These are phyloP conservation scores for Aspergillus oerlinghausenensis DNA, from an alignment of 2,329 filamentous ascomycete species.

Conservation along the genomic window DNA sequence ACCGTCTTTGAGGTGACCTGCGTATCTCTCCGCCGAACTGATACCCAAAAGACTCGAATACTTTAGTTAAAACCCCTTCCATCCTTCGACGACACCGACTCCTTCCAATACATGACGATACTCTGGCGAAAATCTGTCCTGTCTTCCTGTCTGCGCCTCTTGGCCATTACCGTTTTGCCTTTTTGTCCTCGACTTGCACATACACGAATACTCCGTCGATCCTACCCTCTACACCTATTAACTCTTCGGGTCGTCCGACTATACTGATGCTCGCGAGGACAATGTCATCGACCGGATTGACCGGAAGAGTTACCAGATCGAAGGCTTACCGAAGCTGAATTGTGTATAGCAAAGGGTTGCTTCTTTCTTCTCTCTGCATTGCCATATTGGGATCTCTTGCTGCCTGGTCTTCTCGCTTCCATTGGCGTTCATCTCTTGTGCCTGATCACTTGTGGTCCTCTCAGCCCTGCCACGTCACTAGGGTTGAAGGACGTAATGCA, in stretches of 20 bases:
- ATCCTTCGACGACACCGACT: constrained; percentile 27
- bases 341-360: constrained; percentile 29
- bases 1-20: constrained; percentile 1
- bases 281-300: constrained; percentile 4
- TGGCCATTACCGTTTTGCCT: constrained; percentile 9
- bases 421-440: constrained; percentile 27
- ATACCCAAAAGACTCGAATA: constrained; percentile 11
- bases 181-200: constrained; percentile 29
- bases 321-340: constrained; percentile 15
- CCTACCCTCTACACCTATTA: constrained; percentile 8
- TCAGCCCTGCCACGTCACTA: constrained; percentile 39
- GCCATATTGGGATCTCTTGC: constrained; percentile 10
- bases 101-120: constrained; percentile 31
- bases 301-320: constrained; percentile 3
- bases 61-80: constrained; percentile 6
- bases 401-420: constrained; percentile 5
- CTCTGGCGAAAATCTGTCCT: constrained; percentile 23
- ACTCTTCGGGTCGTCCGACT: constrained; percentile 1
- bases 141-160: constrained; percentile 21
- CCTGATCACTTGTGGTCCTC: constrained; percentile 24
- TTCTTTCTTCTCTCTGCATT: constrained; percentile 15
- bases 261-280: neutral
- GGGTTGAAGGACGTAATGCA: constrained; percentile 29
- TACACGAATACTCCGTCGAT: constrained; percentile 19
- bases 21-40: constrained; percentile 4